These are phyloP conservation scores for Piper betle DNA, from an alignment of 164 flowering plant genomes.

Conservation along the genomic window DNA sequence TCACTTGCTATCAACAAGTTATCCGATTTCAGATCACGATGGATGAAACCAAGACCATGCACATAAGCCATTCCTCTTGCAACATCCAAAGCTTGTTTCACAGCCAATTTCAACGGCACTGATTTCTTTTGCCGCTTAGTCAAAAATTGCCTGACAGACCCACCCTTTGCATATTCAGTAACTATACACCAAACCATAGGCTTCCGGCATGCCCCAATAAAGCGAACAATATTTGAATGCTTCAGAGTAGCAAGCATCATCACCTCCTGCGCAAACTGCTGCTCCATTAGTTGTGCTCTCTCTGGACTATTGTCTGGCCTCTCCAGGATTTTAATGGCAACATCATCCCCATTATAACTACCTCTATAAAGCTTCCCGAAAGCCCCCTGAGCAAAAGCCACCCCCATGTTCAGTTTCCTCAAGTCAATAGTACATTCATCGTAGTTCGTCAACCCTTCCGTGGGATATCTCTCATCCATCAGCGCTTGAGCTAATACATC, in stretches of 20 bases:
- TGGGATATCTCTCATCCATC: constrained; percentile 43
- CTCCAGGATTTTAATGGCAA: constrained; percentile 60
- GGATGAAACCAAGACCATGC: constrained; percentile 54
- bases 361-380: constrained; percentile 63
- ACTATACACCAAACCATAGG: constrained; percentile 77
- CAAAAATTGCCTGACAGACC: constrained; percentile 57
- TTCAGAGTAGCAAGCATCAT: constrained; percentile 60
- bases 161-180: constrained; percentile 69
- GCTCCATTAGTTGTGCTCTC: constrained; percentile 51
- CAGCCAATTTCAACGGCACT: constrained; percentile 48
- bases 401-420: constrained; percentile 53
- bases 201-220: constrained; percentile 57
- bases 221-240: constrained; percentile 53
- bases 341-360: constrained; percentile 60
- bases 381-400: constrained; percentile 62
- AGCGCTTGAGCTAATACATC: constrained; percentile 46
- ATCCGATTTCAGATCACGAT: constrained; percentile 62
- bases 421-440: constrained; percentile 73
- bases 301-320: constrained; percentile 49
- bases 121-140: constrained; percentile 41
- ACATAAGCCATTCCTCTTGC: constrained; percentile 74
- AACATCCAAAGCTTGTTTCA: constrained; percentile 69
- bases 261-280: constrained; percentile 68
- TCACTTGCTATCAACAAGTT: constrained; percentile 42
- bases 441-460: constrained; percentile 45